phyloP scores from a whole-genome alignment of 768 basidiomycete genomes.

The Lentinula edodes region DNA sequence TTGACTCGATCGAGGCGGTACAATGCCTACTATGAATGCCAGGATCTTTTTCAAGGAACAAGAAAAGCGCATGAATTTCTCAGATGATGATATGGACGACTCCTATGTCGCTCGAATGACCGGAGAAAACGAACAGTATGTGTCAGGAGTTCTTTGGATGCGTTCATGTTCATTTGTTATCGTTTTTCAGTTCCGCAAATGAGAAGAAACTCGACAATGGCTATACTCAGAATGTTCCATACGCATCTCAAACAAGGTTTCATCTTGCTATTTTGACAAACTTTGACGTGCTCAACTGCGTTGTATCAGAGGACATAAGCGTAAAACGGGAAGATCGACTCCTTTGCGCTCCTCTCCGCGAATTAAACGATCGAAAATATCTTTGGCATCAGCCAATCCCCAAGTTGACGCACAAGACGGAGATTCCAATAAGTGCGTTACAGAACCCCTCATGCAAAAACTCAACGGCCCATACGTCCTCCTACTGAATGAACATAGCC shows the following conservation, averaged over 20 bases:
- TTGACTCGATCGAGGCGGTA: background rate
- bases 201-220: background rate
- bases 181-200: background rate
- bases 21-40: background rate
- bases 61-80: background rate
- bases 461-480: background rate
- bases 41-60: background rate
- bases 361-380: background rate
- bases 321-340: background rate
- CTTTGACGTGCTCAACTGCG: background rate
- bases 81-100: background rate
- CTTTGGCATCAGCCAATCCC: background rate
- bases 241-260: background rate
- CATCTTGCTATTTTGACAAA: background rate
- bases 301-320: background rate
- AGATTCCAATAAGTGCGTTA: background rate
- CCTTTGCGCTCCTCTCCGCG: background rate
- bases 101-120: constrained; percentile 1
- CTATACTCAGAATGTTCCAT: background rate
- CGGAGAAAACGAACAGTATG: background rate
- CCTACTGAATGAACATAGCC: background rate
- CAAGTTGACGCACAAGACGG: background rate
- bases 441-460: background rate
- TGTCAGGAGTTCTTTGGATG: background rate
- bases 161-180: background rate